phyloP scores from a whole-genome alignment of 192 early-diverging fungal species.

The Umbelopsis isabellina region DNA sequence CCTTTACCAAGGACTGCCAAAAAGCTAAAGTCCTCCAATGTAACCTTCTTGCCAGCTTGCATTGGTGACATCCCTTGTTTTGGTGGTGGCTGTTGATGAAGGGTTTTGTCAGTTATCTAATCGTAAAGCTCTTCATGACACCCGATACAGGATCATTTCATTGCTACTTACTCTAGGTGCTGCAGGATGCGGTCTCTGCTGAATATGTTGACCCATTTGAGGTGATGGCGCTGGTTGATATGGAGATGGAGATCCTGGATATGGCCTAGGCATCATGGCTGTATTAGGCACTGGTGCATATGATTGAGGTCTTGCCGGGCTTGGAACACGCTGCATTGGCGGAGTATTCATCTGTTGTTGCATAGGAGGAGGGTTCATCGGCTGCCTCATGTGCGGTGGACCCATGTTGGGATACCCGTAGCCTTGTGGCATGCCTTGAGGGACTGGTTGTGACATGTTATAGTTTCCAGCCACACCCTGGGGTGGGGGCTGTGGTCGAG shows the following conservation, averaged over 20 bases:
- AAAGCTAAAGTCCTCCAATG: conserved; percentile 93
- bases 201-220: conserved; percentile 12
- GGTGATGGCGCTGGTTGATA: conserved; percentile 1
- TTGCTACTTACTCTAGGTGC: conserved; percentile 13
- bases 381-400: not conserved
- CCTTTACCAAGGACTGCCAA: conserved; percentile 96
- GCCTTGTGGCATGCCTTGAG: conserved; percentile 4
- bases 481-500: conserved; percentile 30
- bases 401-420: conserved; percentile 5
- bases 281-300: conserved; percentile 14
- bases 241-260: not conserved
- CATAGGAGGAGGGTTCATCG: conserved; percentile 6
- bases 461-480: too few relatives aligned
- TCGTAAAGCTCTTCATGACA: too few relatives aligned
- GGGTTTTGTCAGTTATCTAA: not conserved
- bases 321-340: conserved; percentile 13
- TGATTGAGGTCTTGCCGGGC: not conserved
- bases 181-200: conserved; percentile 2
- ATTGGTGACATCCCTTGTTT: conserved; percentile 32
- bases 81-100: conserved; percentile 50
- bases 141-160: not conserved
- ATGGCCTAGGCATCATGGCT: conserved; percentile 13
- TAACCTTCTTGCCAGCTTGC: conserved; percentile 56
- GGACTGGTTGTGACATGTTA: conserved; percentile 38
- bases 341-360: not conserved